These are phyloP conservation scores for Panellus pusillus DNA, from an alignment of 768 basidiomycete species.

Conservation along the genomic window DNA sequence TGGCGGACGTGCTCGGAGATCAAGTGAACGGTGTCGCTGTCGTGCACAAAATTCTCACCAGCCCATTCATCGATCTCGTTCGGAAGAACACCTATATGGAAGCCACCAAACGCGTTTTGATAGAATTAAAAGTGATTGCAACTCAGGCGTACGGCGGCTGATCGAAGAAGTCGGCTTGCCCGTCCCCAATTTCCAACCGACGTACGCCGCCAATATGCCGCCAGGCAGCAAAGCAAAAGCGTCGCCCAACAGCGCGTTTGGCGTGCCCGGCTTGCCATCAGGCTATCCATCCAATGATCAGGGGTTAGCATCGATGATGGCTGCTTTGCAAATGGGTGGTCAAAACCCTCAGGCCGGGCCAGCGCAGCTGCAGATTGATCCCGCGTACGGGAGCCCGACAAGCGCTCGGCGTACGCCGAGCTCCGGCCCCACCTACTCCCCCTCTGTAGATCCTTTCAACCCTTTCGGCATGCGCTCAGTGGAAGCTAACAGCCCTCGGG, in stretches of 20 bases:
- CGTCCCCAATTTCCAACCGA: slow-evolving; percentile 83
- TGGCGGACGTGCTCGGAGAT: slow-evolving; percentile 92
- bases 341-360: slow-evolving; percentile 83
- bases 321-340: slow-evolving; percentile 86
- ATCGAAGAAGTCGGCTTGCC: slow-evolving; percentile 95
- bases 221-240: slow-evolving; percentile 63
- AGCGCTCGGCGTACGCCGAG: slow-evolving; percentile 38
- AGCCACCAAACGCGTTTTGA: slow-evolving; percentile 86
- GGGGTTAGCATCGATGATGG: slow-evolving; percentile 90
- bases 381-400: slow-evolving; percentile 47
- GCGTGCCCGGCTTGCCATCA: slow-evolving; percentile 73
- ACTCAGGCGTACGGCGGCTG: slow-evolving; percentile 90
- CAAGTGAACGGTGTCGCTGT: slow-evolving; percentile 96
- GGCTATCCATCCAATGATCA: slow-evolving; percentile 84
- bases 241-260: slow-evolving; percentile 52
- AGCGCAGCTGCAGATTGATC: slow-evolving; percentile 71
- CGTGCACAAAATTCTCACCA: slow-evolving; percentile 89
- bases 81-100: slow-evolving; percentile 75
- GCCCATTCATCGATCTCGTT: slow-evolving; percentile 73
- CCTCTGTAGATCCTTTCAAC: slow-evolving; percentile 48
- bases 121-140: slow-evolving; percentile 89
- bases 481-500: slow-evolving; percentile 48
- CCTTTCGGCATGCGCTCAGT: slow-evolving; percentile 49
- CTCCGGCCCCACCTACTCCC: slow-evolving; percentile 37
- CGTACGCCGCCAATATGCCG: slow-evolving; percentile 65